Evolutionary conservation across 192 early-diverging fungal species (phyloP), one percentile per base, ranked within the genome.

Genomic region (Dissophora globulifera): DNA sequence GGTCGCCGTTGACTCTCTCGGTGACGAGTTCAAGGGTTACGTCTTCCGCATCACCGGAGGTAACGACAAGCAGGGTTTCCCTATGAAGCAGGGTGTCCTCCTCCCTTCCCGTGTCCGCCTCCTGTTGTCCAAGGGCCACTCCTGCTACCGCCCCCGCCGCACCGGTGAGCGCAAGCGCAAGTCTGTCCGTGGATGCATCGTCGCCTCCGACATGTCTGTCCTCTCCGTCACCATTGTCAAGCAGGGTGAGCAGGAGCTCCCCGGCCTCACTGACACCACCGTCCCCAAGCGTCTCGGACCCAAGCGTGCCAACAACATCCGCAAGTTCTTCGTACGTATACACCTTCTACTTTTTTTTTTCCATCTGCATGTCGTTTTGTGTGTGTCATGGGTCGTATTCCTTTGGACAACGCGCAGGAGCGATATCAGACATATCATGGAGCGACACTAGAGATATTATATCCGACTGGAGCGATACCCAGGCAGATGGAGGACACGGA

Each of bases 11-110:
- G 97, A 97, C 85, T 86, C 93, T 60, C 84, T 99, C 78, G 95
- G 97, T 70, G 97, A 98, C 78, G 97, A 99, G 86, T 99, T 96
- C 94, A 99, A 99, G 91, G 97, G 97, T 72, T 99, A 98, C 90
- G 92, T 98, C 78, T 96, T 99, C 92, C 95, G 94, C 78, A 96
- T 99, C 84, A 93, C 95, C 62, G 97, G 97, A 81, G 97, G 97
- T 79, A 98, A 99, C 91, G 97, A 99, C 89, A 99, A 99, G 92
- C 94, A 95, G 85, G 93, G 93, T 83, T 99, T 99, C 94, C 97
- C 97, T 69, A 99, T 99, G 97, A 99, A 98, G 92, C 97, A 99
- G 88, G 97, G 97, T 94, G 93, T 99, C 67, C 75, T 81, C 57
- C 63, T 87, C 46, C 87, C 86, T 46, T 74, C 84, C 80, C 92